phyloP scores from a whole-genome alignment of 2,329 filamentous ascomycete species.

The Calycina marina region DNA sequence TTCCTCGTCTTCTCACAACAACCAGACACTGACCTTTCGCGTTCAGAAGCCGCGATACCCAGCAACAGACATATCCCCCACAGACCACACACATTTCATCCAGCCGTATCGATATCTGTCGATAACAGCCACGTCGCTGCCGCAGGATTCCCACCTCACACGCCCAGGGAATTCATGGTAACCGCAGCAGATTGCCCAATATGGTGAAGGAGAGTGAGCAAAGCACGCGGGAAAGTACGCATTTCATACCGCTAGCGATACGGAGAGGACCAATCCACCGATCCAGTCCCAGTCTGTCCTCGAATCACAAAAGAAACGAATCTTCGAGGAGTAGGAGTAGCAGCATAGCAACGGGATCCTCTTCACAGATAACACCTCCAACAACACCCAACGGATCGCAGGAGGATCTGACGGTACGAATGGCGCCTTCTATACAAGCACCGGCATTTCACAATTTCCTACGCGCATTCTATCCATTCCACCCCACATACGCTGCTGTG shows the following conservation, averaged over 20 bases:
- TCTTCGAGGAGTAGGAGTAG: constrained; percentile 25
- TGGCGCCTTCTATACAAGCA: constrained; percentile 28
- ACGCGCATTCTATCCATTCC: constrained; percentile 85
- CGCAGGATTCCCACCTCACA: constrained; percentile 1
- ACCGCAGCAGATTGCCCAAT: constrained; percentile 13
- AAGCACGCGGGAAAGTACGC: constrained; percentile 36
- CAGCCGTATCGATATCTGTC: not conserved
- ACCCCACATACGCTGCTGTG: constrained; percentile 61
- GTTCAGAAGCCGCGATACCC: constrained; percentile 2
- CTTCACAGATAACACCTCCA: constrained; percentile 57
- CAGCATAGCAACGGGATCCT: constrained; percentile 13
- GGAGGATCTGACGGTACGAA: constrained; percentile 33
- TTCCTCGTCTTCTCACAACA: constrained; percentile 11
- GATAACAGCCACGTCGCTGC: not conserved
- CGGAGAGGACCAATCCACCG: constrained; percentile 28
- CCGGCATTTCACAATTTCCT: constrained; percentile 87
- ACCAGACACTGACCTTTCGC: constrained; percentile 1
- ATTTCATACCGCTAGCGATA: constrained; percentile 44
- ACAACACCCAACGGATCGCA: constrained; percentile 56
- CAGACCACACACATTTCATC: constrained; percentile 1
- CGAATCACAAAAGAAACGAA: constrained; percentile 28
- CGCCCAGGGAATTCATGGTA: constrained; percentile 14
- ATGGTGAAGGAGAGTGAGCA: constrained; percentile 21
- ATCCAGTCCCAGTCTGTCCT: constrained; percentile 21
- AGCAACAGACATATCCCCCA: constrained; percentile 1